Conservation (phyloP, 164 flowering plant genomes). For the Chloranthus sessilifolius region DNA sequence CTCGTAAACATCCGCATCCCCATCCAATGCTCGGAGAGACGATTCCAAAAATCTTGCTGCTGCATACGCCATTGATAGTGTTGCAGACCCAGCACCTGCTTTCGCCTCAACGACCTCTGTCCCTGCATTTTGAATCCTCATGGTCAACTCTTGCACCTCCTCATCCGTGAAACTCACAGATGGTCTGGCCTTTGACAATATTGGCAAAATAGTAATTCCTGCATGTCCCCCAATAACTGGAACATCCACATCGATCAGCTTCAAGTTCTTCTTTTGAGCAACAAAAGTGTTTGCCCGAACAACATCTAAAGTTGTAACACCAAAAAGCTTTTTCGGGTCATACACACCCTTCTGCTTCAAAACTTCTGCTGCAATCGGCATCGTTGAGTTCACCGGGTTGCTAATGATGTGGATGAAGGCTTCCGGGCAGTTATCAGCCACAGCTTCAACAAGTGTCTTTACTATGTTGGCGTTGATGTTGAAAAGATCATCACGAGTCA, state of each 20-base stretch:
- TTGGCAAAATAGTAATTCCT: conserved; percentile 8
- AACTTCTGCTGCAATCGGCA: conserved; percentile 9
- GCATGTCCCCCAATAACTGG: conserved; percentile 12
- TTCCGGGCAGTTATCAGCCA: conserved; percentile 16
- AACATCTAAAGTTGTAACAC: conserved; percentile 13
- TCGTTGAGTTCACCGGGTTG: conserved; percentile 4
- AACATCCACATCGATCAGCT: conserved; percentile 10
- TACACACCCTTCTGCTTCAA: conserved; percentile 9
- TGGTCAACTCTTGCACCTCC: conserved; percentile 7
- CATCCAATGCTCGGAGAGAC: conserved; percentile 10
- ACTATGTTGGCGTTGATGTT: conserved; percentile 10
- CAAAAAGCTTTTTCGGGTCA: conserved; percentile 9
- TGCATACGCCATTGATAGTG: conserved; percentile 11
- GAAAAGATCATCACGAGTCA: conserved; percentile 40
- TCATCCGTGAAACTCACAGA: conserved; percentile 5
- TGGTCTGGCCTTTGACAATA: conserved; percentile 9
- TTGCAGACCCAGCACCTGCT: conserved; percentile 7
- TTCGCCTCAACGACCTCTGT: conserved; percentile 15
- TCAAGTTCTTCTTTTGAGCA: conserved; percentile 8
- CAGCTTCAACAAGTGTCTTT: conserved; percentile 11
- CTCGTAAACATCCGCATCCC: conserved; percentile 12
- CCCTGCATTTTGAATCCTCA: conserved; percentile 14
- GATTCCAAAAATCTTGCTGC: conserved; percentile 15
- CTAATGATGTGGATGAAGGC: conserved; percentile 12
- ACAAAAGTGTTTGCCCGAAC: conserved; percentile 11